Base-by-base conservation (phyloP, 805 yeast species). In the Spathaspora girioi region DNA sequence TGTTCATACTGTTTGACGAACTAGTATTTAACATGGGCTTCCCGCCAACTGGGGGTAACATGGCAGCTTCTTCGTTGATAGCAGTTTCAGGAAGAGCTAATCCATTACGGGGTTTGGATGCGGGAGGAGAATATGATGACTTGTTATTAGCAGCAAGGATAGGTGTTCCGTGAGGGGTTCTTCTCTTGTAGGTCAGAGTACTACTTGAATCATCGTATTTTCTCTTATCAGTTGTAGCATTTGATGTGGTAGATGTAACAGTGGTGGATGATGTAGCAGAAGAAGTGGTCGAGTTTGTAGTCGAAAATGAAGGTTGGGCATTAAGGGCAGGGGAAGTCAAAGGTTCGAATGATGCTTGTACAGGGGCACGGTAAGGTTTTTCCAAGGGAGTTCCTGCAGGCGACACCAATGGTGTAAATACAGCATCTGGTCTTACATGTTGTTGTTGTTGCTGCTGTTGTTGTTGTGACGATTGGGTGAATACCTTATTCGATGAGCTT, bases 311-410 rank as follows among this genome's bases (percentile, higher is more conserved):
- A 29, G 52, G 15, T 47, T 64, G 64, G 51, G 81, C 87, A 53
- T 75, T 79, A 51, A 85, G 64, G 3, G 89, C 89, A 0, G 91
- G 91, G 0, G 89, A 83, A 3, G 90, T 82, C 58, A 86, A 70
- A 0, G 91, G 79, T 59, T 71, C 77, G 54, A 73, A 72, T n/a
- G 67, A 55, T 1, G 68, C 56, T 46, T 63, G 61, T 17, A 67
- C 56, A 29, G 71, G 67, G 8, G 61, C 65, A 57, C 62, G 64
- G 6, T 62, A 63, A 43, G 62, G 67, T 35, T 60, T 56, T 18
- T 78, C 89, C 59, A 77, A 59, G 1, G 90, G 90, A 2, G 90
- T 81, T 14, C 83, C 86, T 9, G 87, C 84, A 0, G 96, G 96
- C 1, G 92, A 85, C 1, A 85, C 80, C 54, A 87, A 72, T 0